Evolutionary conservation across 352 stramenopile species (phyloP), one percentile per base, ranked within the genome.

Genomic region (Globisporangium irregulare): DNA sequence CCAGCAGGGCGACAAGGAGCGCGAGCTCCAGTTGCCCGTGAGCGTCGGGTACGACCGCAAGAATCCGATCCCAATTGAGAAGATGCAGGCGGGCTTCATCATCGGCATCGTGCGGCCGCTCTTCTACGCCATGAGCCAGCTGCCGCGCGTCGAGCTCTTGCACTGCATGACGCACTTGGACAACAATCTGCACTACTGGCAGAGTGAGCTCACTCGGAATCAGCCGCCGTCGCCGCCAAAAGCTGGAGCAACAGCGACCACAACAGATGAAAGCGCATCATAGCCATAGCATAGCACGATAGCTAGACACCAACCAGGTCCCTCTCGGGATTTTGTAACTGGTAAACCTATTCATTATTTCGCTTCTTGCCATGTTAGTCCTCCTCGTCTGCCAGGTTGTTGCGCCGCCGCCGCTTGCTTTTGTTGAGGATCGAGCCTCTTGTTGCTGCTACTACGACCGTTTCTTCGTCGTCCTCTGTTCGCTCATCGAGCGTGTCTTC

Each of bases 41-140:
- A 97, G 82, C 71, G 90, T 97, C 25, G 91, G 97, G 38, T 97
- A 90, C 72, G 92, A 98, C 71, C 86, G 92, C 15, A 73, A 96
- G 27, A 89, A 92, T 59, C 86, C 89, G 22, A 96, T 96, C 41
- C 83, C 84, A 14, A 70, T 96, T 18, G 79, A 92, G 59, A 95
- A 97, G 69, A 91, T 92, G 72, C 94, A 99, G 76, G 81, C 95
- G 6, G 91, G 91, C 58, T 99, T 99, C 69, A 97, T 99, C 66
- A 90, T 98, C 43, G 95, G 93, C 62, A 95, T 98, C 46, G 92
- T 97, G 18, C 77, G 82, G 1, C 92, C 92, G 25, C 76, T 94
- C 9, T 94, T 94, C 67, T 54, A 81, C 20, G 79, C 75, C 34
- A 72, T 93, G 34, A 83, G 73, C 27, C 74, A 79, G 48, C 64